These are phyloP conservation scores for Rhipidocladum racemiflorum DNA, from an alignment of 176 grass and related monocot genomes.

Conservation along the genomic window DNA sequence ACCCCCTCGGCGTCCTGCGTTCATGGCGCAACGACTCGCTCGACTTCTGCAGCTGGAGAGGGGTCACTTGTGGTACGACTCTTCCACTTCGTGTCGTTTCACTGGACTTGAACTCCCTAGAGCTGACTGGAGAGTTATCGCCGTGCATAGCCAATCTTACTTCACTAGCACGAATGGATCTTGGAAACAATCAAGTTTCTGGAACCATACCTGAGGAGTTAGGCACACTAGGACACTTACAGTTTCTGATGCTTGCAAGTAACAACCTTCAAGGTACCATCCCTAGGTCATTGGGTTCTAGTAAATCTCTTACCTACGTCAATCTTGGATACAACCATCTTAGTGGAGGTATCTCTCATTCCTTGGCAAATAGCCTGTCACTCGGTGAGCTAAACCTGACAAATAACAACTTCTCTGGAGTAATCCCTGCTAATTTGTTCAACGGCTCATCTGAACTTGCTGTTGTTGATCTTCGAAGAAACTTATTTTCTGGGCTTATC, in stretches of 20 bases:
- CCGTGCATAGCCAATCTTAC: slow-evolving; percentile 37
- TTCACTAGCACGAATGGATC: slow-evolving; percentile 17
- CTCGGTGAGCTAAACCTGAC: neutral
- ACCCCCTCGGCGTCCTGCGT: neutral
- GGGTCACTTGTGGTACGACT: neutral
- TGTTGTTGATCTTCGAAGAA: fast-evolving
- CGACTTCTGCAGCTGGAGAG: slow-evolving; percentile 21
- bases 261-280: neutral
- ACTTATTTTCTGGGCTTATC: neutral
- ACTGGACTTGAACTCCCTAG: neutral
- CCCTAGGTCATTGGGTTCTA: neutral
- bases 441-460: neutral
- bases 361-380: neutral
- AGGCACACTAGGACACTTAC: neutral
- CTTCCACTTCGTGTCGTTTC: neutral
- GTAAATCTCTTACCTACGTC: neutral
- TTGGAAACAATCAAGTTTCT: slow-evolving; percentile 5
- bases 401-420: neutral
- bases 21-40: neutral
- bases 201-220: neutral
- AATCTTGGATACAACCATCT: neutral
- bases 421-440: neutral
- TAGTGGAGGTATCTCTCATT: neutral
- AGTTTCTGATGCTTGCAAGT: neutral
- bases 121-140: slow-evolving; percentile 7